phyloP scores from a whole-genome alignment of 441 rosid genomes.

The Aleurites moluccanus region DNA sequence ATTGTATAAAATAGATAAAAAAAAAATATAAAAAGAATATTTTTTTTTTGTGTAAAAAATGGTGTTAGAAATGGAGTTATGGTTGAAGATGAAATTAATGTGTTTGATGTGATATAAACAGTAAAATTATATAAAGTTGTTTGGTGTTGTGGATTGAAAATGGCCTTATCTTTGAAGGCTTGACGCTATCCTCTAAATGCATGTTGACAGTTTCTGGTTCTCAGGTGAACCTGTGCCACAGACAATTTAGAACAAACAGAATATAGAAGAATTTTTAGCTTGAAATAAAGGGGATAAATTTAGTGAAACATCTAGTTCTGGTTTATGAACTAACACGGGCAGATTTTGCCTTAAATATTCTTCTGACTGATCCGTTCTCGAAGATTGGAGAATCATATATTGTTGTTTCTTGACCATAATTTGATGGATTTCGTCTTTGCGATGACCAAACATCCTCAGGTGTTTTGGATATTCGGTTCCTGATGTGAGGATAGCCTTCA shows the following conservation, averaged over 20 bases:
- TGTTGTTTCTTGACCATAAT: conserved; percentile 23
- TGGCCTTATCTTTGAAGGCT: background rate
- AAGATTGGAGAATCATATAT: conserved; percentile 47
- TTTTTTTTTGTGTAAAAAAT: no score
- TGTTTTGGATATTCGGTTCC: conserved; percentile 39
- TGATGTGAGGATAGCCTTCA: conserved; percentile 75
- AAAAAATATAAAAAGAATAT: no score
- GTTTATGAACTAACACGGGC: conserved; percentile 52
- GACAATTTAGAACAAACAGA: background rate
- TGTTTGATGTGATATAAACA: no score
- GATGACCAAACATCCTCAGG: conserved; percentile 30
- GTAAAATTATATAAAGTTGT: no score
- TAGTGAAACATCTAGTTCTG: background rate
- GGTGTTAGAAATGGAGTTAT: no score
- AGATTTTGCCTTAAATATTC: conserved; percentile 52
- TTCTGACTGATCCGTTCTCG: conserved; percentile 38
- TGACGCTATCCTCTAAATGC: background rate
- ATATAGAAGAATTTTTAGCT: background rate
- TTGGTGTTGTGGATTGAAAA: no score
- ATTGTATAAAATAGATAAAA: no score
- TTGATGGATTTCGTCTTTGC: conserved; percentile 19
- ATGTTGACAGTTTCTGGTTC: background rate
- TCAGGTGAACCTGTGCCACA: background rate
- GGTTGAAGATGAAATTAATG: no score
- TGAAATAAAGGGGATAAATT: no score